Conservation (phyloP, 257 asterid species). For the Handroanthus guayacan region DNA sequence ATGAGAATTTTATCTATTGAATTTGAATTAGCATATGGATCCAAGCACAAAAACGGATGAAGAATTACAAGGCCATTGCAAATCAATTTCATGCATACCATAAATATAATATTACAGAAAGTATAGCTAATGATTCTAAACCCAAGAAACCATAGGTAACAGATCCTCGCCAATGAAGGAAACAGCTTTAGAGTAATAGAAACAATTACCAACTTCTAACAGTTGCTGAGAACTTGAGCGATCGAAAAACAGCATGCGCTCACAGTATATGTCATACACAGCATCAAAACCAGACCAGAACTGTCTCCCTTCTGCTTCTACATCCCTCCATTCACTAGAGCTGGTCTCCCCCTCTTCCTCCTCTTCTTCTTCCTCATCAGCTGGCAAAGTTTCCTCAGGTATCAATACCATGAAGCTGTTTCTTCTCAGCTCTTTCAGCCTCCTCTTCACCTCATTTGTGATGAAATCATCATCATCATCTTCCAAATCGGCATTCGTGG, state of each 20-base stretch:
- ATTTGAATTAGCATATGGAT: background rate
- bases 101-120: too few species aligned
- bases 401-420: conserved; percentile 94
- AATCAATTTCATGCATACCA: background rate
- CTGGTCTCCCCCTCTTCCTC: conserved; percentile 72
- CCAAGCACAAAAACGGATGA: background rate
- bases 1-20: background rate
- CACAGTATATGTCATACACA: conserved; percentile 76
- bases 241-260: conserved; percentile 79
- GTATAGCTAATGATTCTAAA: too few species aligned
- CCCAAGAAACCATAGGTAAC: background rate
- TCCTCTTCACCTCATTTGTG: conserved; percentile 90
- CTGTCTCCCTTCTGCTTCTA: conserved; percentile 81
- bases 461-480: conserved; percentile 96
- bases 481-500: conserved; percentile 63
- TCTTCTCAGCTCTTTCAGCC: conserved; percentile 85
- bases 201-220: conserved; percentile 73
- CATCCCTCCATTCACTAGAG: conserved; percentile 88
- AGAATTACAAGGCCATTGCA: background rate
- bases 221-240: conserved; percentile 78
- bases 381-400: conserved; percentile 84
- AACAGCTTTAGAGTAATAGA: conserved; percentile 26
- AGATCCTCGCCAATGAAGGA: background rate
- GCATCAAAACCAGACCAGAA: conserved; percentile 95
- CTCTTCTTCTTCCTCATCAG: conserved; percentile 67